phyloP scores from a whole-genome alignment of 176 grass and related monocot genomes.

The Avena eriantha region DNA sequence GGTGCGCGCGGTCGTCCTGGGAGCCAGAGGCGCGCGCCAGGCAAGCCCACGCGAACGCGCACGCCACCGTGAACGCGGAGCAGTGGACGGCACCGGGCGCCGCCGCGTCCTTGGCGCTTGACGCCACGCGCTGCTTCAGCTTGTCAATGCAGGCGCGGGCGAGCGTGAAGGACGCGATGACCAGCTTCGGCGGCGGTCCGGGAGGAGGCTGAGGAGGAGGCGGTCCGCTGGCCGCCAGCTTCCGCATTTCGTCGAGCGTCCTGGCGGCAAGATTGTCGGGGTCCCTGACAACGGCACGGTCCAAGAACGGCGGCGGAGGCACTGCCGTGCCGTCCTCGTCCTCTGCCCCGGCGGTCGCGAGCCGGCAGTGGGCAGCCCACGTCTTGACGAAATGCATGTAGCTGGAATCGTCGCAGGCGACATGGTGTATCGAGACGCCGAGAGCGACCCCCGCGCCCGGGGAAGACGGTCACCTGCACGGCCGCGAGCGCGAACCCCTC shows the following conservation, averaged over 20 bases:
- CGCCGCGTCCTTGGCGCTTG: conserved; percentile 35
- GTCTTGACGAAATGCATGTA: conserved; percentile 91
- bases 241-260: conserved; percentile 84
- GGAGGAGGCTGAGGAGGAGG: conserved; percentile 51
- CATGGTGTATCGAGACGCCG: conserved; percentile 88
- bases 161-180: conserved; percentile 76
- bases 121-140: conserved; percentile 61
- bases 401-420: conserved; percentile 90
- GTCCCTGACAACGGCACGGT: conserved; percentile 60
- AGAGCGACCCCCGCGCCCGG: conserved; percentile 55
- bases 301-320: conserved; percentile 52
- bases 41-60: conserved; percentile 91
- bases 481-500: conserved; percentile 62
- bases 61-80: conserved; percentile 89
- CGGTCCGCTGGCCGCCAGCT: conserved; percentile 53
- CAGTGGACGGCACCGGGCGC: conserved; percentile 32
- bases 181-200: conserved; percentile 38
- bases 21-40: conserved; percentile 31
- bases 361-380: conserved; percentile 56
- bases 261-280: conserved; percentile 63
- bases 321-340: background rate
- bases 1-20: conserved; percentile 56
- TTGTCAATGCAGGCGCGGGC: conserved; percentile 63
- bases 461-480: conserved; percentile 79
- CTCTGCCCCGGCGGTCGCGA: background rate